These are phyloP conservation scores for Cryptosporidium sp. DNA, from an alignment of 169 alveolate species.

Conservation along the genomic window DNA sequence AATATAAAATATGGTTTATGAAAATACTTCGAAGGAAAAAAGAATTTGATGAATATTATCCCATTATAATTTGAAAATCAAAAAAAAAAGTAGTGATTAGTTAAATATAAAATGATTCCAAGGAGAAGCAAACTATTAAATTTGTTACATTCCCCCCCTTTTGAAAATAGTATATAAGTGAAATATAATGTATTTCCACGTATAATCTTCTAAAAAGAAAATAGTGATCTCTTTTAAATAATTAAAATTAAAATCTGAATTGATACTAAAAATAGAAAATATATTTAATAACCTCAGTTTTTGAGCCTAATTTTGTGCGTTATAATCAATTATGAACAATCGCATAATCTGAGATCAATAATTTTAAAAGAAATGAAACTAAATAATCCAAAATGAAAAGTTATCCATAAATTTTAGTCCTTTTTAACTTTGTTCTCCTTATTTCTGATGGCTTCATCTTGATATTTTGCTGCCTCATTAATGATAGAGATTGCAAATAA, in stretches of 20 bases:
- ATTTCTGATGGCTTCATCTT: conserved; percentile 27
- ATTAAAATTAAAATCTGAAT: background rate
- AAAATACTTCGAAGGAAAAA: background rate
- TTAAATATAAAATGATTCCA: too few species aligned
- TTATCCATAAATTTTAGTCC: background rate
- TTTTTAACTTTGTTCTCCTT: conserved; percentile 1
- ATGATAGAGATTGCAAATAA: conserved; percentile 27
- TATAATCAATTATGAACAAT: background rate
- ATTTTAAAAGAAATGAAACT: background rate
- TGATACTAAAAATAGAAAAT: background rate
- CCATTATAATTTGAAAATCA: background rate
- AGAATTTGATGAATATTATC: too few species aligned
- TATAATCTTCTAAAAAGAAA: too few species aligned
- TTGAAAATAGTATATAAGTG: background rate
- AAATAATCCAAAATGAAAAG: background rate
- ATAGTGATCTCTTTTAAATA: background rate
- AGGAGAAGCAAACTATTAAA: too few species aligned
- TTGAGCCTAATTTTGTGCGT: background rate
- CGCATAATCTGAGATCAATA: background rate
- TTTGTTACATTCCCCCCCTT: background rate
- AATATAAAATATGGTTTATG: too few species aligned
- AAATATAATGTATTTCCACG: background rate
- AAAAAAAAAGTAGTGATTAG: too few species aligned
- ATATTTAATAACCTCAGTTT: background rate
- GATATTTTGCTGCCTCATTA: conserved; percentile 66